Base-by-base conservation (phyloP, 75 land plant species). In the Pinus tabuliformis region DNA sequence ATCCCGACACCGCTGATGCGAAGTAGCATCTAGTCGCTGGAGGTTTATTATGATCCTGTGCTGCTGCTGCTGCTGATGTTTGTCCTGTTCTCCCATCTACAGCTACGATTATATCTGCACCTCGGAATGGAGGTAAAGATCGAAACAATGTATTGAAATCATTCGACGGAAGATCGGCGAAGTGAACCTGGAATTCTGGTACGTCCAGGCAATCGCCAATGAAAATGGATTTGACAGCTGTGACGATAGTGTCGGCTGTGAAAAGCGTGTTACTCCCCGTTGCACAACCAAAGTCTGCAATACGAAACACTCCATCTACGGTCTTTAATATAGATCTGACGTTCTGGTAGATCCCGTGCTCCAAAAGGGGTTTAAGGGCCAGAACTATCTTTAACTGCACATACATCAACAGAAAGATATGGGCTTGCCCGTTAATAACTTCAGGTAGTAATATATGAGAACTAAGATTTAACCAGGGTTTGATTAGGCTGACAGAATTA, bases 271-370 rank as follows among this genome's bases (percentile, higher is more conserved):
- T 62, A 26, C 7, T 24, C 17, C 28, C 33, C 30, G 66, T 14
- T 63, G 33, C 66, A 63, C 20, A 30, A 0, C 66, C 39, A 1
- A 60, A 61, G 57, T 89, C 90, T 52, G 81, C 90, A 3, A 89
- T 65, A 14, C 76, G 60, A 58, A 56, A 80, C 15, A 68, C 9
- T 60, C 60, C 56, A 59, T 24, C 13, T 6, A 11, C 16, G 5
- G 45, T 3, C 54, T 18, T 28, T 1, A 70, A 36, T 9, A 58
- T 37, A 3, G 73, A 24, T n/a, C 77, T 71, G 14, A 84, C 59
- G 3, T 76, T 73, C 30, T 65, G 42, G 0, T 33, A 5, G 61
- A 79, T 83, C 45, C 14, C 63, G 4, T 20, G 45, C 42, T 80
- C 77, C 18, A 70, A 2, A 20, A 76, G 73, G 3, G 59, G 36